Evolutionary conservation across 371 early-diverging fungal genomes (phyloP).

Genomic region (Zopfochytrium polystomum): DNA sequence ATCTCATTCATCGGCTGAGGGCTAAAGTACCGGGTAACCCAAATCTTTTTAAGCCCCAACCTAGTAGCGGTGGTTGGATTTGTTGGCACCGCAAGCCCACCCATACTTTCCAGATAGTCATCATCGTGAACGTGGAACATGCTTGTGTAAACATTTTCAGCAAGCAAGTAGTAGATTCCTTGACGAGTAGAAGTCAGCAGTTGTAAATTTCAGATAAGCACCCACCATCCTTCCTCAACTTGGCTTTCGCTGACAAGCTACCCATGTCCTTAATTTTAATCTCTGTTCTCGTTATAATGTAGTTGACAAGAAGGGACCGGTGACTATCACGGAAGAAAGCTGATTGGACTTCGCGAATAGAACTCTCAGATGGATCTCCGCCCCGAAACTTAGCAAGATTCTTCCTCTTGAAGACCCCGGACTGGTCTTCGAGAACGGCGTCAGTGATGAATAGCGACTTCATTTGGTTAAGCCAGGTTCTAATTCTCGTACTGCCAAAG

Average conservation of each 20-base stretch:
- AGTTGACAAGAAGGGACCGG: conserved; percentile 33
- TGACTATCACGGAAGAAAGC: conserved; percentile 33
- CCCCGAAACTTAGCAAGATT: conserved; percentile 27
- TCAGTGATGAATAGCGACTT: conserved; percentile 5
- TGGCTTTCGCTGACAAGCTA: too few species aligned
- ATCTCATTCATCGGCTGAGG: conserved; percentile 41
- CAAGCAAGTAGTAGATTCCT: conserved; percentile 28
- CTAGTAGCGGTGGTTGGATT: conserved; percentile 9
- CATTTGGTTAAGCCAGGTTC: too few species aligned
- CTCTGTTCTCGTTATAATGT: too few species aligned
- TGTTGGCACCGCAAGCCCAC: too few species aligned
- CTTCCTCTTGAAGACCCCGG: conserved; percentile 28
- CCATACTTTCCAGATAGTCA: not conserved
- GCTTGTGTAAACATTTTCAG: conserved; percentile 27
- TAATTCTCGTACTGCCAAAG: too few species aligned
- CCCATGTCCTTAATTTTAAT: too few species aligned
- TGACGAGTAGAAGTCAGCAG: too few species aligned
- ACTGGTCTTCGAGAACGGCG: conserved; percentile 8
- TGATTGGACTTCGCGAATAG: conserved; percentile 13
- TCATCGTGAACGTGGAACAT: conserved; percentile 42
- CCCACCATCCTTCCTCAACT: too few species aligned
- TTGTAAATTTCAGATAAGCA: too few species aligned
- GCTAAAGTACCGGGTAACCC: conserved; percentile 18
- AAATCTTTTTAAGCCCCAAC: conserved; percentile 3
- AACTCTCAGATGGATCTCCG: conserved; percentile 22